A percentile compares a stretch with the other conserved stretches of the same genome.
These are phyloP conservation scores for Stropharia rugosoannulata DNA, from an alignment of 768 basidiomycete genomes.

Conservation along the genomic window DNA sequence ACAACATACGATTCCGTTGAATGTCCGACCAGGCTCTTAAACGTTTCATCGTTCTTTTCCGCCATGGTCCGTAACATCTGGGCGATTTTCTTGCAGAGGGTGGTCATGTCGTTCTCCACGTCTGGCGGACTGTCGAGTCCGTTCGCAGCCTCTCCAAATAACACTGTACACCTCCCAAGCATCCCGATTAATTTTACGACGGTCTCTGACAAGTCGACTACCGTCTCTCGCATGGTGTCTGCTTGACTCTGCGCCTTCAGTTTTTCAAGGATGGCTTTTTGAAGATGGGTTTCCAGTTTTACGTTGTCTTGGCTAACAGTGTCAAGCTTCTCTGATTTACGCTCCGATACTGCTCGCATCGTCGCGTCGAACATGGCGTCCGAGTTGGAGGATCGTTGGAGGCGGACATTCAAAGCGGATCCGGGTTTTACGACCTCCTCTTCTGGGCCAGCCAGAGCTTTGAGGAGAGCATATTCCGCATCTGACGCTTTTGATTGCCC, in stretches of 20 bases:
- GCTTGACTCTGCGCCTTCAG: slow-evolving; percentile 65
- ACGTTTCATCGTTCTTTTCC: slow-evolving; percentile 68
- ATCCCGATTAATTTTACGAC: slow-evolving; percentile 76
- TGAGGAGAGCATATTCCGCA: slow-evolving; percentile 70
- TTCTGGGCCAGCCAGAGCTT: slow-evolving; percentile 66
- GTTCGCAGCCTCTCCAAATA: slow-evolving; percentile 59
- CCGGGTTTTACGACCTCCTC: slow-evolving; percentile 62
- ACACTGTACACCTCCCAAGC: slow-evolving; percentile 75
- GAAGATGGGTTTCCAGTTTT: slow-evolving; percentile 64
- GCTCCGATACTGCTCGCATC: slow-evolving; percentile 78
- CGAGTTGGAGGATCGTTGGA: slow-evolving; percentile 73
- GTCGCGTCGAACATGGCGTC: slow-evolving; percentile 84
- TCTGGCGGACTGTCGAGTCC: slow-evolving; percentile 30
- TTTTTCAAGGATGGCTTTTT: slow-evolving; percentile 70
- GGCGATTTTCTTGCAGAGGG: slow-evolving; percentile 47
- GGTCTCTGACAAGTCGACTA: slow-evolving; percentile 63
- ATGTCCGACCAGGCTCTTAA: slow-evolving; percentile 66
- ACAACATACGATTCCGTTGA: slow-evolving; percentile 60
- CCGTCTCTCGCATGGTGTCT: slow-evolving; percentile 59
- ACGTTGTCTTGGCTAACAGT: slow-evolving; percentile 68
- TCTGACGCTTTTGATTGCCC: slow-evolving; percentile 45
- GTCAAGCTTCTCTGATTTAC: slow-evolving; percentile 77
- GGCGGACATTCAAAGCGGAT: slow-evolving; percentile 55
- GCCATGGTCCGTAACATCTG: slow-evolving; percentile 51
- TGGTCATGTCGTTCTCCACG: slow-evolving; percentile 27